Conservation (phyloP, 2,329 filamentous ascomycete genomes). For the Colletotrichum brevisporum region DNA sequence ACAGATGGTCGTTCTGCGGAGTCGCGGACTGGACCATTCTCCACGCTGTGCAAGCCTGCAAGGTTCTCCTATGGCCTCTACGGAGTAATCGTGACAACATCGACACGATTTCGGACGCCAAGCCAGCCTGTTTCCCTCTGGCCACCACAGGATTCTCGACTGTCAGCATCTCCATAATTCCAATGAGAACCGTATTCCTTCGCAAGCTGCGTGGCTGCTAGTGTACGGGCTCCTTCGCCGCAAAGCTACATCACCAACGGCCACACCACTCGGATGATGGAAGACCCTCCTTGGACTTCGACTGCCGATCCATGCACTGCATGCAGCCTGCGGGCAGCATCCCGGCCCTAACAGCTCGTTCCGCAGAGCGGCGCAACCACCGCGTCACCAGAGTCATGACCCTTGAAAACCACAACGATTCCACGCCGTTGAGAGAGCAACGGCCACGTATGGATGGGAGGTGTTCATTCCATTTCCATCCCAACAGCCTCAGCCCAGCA, state of each 20-base stretch:
- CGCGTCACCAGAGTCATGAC: conserved; percentile 21
- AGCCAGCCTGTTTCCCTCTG: too few relatives aligned
- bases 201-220: not conserved
- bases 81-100: too few relatives aligned
- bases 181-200: not conserved
- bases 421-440: conserved; percentile 34
- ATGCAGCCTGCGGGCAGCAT: conserved; percentile 29
- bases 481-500: conserved; percentile 25
- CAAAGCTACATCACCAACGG: not conserved
- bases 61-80: too few relatives aligned
- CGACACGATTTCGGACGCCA: too few relatives aligned
- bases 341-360: conserved; percentile 19
- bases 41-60: too few relatives aligned
- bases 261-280: conserved; percentile 4
- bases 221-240: conserved; percentile 3
- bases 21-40: too few relatives aligned
- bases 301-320: conserved; percentile 33
- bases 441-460: conserved; percentile 3
- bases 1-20: not conserved
- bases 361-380: conserved; percentile 18
- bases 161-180: conserved; percentile 10
- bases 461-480: conserved; percentile 39
- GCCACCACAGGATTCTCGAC: conserved; percentile 7
- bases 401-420: conserved; percentile 29
- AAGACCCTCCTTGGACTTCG: conserved; percentile 10